phyloP scores from a whole-genome alignment of 495 filamentous ascomycete species.

The Hyphodiscus hymeniophilus region DNA sequence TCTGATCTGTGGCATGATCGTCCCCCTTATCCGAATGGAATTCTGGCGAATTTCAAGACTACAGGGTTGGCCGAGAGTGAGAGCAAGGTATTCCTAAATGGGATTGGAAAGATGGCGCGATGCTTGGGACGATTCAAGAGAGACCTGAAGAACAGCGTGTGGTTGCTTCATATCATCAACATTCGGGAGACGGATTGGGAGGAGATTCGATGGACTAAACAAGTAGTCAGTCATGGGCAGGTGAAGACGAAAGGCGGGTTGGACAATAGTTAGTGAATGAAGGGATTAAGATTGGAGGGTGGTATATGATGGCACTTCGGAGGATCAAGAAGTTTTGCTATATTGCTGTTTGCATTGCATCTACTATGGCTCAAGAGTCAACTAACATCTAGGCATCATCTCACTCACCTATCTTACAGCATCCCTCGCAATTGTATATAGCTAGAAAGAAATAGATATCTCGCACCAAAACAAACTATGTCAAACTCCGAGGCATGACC shows the following conservation, averaged over 20 bases:
- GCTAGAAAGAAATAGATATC: neutral
- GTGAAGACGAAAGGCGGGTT: constrained; percentile 1
- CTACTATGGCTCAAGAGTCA: constrained; percentile 5
- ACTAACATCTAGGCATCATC: constrained; percentile 15
- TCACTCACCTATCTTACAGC: constrained; percentile 5
- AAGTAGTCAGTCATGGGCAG: constrained; percentile 24
- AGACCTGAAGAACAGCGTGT: constrained; percentile 28
- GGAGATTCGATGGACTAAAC: constrained; percentile 35
- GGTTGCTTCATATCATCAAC: constrained; percentile 38
- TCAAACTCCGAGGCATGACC: too few species aligned
- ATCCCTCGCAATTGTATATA: too few species aligned
- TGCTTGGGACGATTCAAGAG: constrained; percentile 44
- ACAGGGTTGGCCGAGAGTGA: constrained; percentile 40
- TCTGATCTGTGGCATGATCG: constrained; percentile 50
- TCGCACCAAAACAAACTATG: neutral
- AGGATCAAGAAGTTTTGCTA: neutral
- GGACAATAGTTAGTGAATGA: neutral
- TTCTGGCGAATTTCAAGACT: constrained; percentile 39
- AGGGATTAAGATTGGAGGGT: constrained; percentile 7
- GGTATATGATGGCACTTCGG: neutral
- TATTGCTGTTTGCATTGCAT: constrained; percentile 2
- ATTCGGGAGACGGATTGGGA: constrained; percentile 47
- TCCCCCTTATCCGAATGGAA: constrained; percentile 41
- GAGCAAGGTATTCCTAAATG: constrained; percentile 30
- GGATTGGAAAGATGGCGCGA: constrained; percentile 36